Evolutionary conservation across 2,329 filamentous ascomycete species (phyloP), one percentile per base, ranked within the genome.

Genomic region (Claviceps lovelessii): DNA sequence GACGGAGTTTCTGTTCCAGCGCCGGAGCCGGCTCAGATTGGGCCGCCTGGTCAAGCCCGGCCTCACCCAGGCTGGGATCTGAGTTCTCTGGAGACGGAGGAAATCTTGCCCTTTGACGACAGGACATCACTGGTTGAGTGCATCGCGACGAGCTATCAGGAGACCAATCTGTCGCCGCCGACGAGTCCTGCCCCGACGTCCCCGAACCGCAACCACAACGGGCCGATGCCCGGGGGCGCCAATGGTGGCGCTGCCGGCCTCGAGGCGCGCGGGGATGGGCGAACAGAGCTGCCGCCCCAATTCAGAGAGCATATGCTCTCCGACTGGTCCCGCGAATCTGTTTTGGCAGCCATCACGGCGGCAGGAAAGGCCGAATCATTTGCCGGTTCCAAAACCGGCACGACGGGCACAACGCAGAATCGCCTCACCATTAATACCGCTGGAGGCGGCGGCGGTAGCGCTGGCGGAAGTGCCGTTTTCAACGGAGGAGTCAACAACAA

Each of bases 291-390:
- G 2, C 86, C 89, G 0, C 67, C 73, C 17, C 76, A 74, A 33
- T 80, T 89, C 61, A 82, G 78, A 59, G 87, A 93, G 58, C 79
- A 88, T 60, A 87, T 96, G 79, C 72, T 89, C 55, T 74, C 79
- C 23, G 80, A 87, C 50, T 96, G 91, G 91, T 85, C 82, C 44
- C 83, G 84, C 63, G 90, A 95, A 28, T 71, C 75, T 15, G 86
- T 86, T 37, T 72, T 93, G 53, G 79, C 83, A 11, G 76, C 80
- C 42, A 77, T 88, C 51, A 81, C 86, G 56, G 81, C 86, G 54
- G 79, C 76, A 51, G 83, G 83, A 61, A 87, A 84, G 61, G 81
- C 86, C 0, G 79, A 80, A 13, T 95, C 89, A 4, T 72, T 94
- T 54, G 86, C 76, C 54, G 89, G 88, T 28, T 94, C 89, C 3